Conservation (phyloP, 495 filamentous ascomycete species). For the Neurospora discreta region DNA sequence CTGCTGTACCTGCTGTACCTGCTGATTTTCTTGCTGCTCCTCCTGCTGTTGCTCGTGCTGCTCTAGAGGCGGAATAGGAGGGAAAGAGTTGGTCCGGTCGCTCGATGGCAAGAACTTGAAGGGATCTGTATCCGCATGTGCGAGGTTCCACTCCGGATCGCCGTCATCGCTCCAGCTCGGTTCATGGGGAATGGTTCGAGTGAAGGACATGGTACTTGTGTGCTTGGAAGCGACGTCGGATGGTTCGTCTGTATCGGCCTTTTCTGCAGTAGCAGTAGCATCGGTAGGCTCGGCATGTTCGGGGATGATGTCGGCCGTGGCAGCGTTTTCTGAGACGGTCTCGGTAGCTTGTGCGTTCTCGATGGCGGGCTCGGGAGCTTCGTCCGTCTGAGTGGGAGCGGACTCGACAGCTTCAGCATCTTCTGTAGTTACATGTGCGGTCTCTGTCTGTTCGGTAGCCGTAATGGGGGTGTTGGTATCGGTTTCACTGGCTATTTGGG, state of each 20-base stretch:
- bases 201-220: slow-evolving; percentile 40
- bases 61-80: slow-evolving; percentile 34
- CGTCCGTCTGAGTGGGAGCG: background rate
- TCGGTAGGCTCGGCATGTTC: slow-evolving; percentile 16
- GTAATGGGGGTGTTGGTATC: background rate
- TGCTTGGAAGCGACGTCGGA: slow-evolving; percentile 30
- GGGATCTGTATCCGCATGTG: slow-evolving; percentile 38
- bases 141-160: slow-evolving; percentile 40
- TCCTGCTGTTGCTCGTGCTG: slow-evolving; percentile 25
- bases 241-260: slow-evolving; percentile 8
- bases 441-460: background rate
- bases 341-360: background rate
- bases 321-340: background rate
- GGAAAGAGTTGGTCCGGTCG: slow-evolving; percentile 54
- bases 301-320: slow-evolving; percentile 6
- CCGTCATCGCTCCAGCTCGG: slow-evolving; percentile 44
- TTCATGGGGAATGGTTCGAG: slow-evolving; percentile 39
- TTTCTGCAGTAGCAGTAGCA: slow-evolving; percentile 11
- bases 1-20: slow-evolving; percentile 19
- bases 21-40: slow-evolving; percentile 29
- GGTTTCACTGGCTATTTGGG: background rate
- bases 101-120: slow-evolving; percentile 43
- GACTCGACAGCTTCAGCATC: background rate
- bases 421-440: background rate
- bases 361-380: background rate